A percentile compares a stretch with the other conserved stretches of the same genome.
Conservation (phyloP, 345 rosid genomes). For the Trapa bicornis region DNA sequence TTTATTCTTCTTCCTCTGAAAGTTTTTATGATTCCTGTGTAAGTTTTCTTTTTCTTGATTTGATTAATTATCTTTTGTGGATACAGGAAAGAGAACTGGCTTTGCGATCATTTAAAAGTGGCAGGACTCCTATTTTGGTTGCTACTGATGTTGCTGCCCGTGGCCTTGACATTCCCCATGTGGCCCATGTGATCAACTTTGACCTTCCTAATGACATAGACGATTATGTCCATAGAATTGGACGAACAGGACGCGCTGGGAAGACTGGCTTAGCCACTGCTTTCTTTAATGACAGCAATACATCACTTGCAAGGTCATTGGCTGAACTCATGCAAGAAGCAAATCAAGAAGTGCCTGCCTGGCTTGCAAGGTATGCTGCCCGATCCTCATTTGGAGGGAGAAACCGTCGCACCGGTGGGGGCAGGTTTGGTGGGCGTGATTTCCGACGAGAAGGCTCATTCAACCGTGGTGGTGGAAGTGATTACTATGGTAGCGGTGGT, state of each 20-base stretch:
- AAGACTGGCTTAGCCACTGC: slow-evolving; percentile 89
- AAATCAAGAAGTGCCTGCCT: slow-evolving; percentile 87
- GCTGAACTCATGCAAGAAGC: slow-evolving; percentile 85
- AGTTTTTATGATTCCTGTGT: background rate
- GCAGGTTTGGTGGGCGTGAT: slow-evolving; percentile 88
- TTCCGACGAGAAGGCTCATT: slow-evolving; percentile 58
- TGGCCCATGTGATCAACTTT: slow-evolving; percentile 87
- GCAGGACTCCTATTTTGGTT: slow-evolving; percentile 80
- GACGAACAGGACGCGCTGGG: slow-evolving; percentile 95
- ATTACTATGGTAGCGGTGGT: slow-evolving; percentile 34
- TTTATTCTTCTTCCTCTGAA: background rate
- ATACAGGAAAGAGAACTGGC: slow-evolving; percentile 92
- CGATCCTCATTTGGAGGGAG: slow-evolving; percentile 57
- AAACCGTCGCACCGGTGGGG: slow-evolving; percentile 77
- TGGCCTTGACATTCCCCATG: slow-evolving; percentile 94
- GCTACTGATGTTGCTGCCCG: slow-evolving; percentile 96
- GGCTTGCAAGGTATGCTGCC: slow-evolving; percentile 80
- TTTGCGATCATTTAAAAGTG: slow-evolving; percentile 71
- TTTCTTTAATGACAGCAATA: slow-evolving; percentile 78
- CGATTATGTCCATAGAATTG: slow-evolving; percentile 94
- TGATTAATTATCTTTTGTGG: background rate
- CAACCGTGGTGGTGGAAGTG: slow-evolving; percentile 48
- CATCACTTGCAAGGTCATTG: slow-evolving; percentile 57
- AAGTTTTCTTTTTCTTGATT: background rate
- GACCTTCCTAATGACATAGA: slow-evolving; percentile 96